Evolutionary conservation across 257 asterid genomes (phyloP).

Genomic region (Prunella vulgaris): DNA sequence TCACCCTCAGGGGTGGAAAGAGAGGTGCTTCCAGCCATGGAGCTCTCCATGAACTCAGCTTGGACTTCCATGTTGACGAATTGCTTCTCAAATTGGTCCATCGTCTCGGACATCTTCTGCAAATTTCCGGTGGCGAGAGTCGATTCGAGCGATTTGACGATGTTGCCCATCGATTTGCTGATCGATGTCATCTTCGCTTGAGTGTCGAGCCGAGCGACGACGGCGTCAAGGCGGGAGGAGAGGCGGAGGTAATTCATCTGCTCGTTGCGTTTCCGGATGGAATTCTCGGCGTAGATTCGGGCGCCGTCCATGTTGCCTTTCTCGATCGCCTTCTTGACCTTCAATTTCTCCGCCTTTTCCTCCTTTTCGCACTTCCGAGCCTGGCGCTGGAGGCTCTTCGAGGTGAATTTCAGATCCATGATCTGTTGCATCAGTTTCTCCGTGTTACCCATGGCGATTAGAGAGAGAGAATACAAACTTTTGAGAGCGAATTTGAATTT

Average conservation of each 20-base stretch:
- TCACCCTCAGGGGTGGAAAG: slow-evolving; percentile 92
- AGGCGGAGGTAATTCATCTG: slow-evolving; percentile 96
- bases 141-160: slow-evolving; percentile 86
- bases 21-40: slow-evolving; percentile 97
- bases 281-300: slow-evolving; percentile 95
- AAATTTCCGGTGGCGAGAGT: slow-evolving; percentile 77
- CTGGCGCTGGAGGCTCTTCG: slow-evolving; percentile 82
- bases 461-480: not conserved
- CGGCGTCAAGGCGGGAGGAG: slow-evolving; percentile 92
- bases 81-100: slow-evolving; percentile 91
- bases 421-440: slow-evolving; percentile 90
- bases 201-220: slow-evolving; percentile 92
- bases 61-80: slow-evolving; percentile 98
- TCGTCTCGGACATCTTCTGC: slow-evolving; percentile 97
- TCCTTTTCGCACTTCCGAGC: slow-evolving; percentile 93
- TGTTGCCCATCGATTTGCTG: slow-evolving; percentile 80
- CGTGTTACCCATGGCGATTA: slow-evolving; percentile 66
- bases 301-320: slow-evolving; percentile 99
- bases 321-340: slow-evolving; percentile 94
- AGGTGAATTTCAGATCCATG: slow-evolving; percentile 90
- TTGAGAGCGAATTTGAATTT: not conserved
- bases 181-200: slow-evolving; percentile 89
- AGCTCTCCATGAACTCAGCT: slow-evolving; percentile 98
- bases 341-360: slow-evolving; percentile 84
- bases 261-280: slow-evolving; percentile 92